Evolutionary conservation across 2,329 filamentous ascomycete species (phyloP).

Genomic region (Chaetomiaceae sp.): DNA sequence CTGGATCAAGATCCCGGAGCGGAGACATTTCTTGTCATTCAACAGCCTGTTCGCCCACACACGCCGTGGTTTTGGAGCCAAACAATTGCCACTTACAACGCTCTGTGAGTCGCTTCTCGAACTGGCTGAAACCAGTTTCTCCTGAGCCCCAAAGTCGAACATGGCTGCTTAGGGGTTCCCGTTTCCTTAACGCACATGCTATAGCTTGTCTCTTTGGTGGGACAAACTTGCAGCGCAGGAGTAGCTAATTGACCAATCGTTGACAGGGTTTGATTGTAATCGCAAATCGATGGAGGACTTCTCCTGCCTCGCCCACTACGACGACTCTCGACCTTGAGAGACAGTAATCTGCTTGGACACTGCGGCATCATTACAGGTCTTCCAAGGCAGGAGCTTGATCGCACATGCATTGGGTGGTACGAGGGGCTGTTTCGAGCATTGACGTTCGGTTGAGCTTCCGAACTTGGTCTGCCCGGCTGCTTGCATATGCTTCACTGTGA

Average conservation of each 20-base stretch:
- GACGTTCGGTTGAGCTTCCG: constrained; percentile 13
- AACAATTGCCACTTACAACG: neutral
- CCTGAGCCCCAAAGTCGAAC: neutral
- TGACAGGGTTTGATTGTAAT: neutral
- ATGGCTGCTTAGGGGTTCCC: constrained; percentile 5
- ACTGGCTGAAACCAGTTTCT: constrained; percentile 11
- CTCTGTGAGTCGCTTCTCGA: neutral
- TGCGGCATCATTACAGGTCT: neutral
- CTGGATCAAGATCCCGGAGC: neutral
- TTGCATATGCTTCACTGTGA: constrained; percentile 9
- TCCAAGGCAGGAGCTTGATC: neutral
- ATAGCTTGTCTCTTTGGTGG: constrained; percentile 12
- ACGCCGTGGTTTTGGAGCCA: neutral
- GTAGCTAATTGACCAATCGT: constrained; percentile 18
- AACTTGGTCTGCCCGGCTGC: neutral
- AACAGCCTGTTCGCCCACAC: neutral
- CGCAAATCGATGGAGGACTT: constrained; percentile 6
- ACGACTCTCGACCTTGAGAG: constrained; percentile 2
- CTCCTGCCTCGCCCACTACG: neutral
- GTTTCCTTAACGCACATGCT: constrained; percentile 22
- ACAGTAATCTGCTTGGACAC: neutral
- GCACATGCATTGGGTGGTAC: constrained; percentile 7
- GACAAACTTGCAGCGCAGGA: no score
- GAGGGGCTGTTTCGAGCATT: constrained; percentile 7
- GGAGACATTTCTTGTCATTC: neutral